Percentiles rank a stretch among this genome's conserved stretches.
Conservation (phyloP, 1,139 yeast genomes). For the Candida albicans region DNA sequence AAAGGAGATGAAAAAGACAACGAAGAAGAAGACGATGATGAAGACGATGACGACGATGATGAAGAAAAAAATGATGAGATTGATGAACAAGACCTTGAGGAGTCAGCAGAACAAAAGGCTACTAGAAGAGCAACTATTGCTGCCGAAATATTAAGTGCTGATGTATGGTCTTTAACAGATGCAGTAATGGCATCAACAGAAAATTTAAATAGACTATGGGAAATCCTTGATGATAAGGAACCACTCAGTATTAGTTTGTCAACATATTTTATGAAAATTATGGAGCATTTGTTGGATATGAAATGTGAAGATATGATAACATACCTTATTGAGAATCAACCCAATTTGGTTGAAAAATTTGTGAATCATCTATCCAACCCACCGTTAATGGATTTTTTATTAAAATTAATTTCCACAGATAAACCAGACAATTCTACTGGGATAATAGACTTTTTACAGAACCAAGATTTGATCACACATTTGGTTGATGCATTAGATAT, state of each 20-base stretch:
- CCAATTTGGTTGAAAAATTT: constrained; percentile 64
- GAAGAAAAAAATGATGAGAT: constrained; percentile 20
- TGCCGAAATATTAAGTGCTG: constrained; percentile 87
- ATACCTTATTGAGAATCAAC: constrained; percentile 63
- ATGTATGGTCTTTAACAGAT: constrained; percentile 93
- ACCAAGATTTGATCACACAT: constrained; percentile 59
- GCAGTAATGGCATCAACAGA: constrained; percentile 77
- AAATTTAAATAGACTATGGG: constrained; percentile 74
- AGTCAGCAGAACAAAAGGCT: constrained; percentile 52
- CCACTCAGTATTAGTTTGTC: constrained; percentile 75
- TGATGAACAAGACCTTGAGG: constrained; percentile 29
- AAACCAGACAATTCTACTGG: constrained; percentile 77
- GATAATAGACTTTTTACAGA: constrained; percentile 68
- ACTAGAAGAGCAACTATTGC: constrained; percentile 81
- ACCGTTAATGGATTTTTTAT: constrained; percentile 79
- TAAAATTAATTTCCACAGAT: constrained; percentile 76
- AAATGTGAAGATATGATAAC: constrained; percentile 81
- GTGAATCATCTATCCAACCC: constrained; percentile 81
- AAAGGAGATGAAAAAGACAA: constrained; percentile 19
- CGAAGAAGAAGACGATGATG: constrained; percentile 9
- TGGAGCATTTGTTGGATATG: constrained; percentile 89
- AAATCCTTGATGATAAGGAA: constrained; percentile 57
- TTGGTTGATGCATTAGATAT: constrained; percentile 57
- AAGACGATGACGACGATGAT: constrained; percentile 16
- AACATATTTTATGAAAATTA: constrained; percentile 89